Evolutionary conservation across 202 grass and related monocot species (phyloP).

Genomic region (Miscanthus sacchariflorus): DNA sequence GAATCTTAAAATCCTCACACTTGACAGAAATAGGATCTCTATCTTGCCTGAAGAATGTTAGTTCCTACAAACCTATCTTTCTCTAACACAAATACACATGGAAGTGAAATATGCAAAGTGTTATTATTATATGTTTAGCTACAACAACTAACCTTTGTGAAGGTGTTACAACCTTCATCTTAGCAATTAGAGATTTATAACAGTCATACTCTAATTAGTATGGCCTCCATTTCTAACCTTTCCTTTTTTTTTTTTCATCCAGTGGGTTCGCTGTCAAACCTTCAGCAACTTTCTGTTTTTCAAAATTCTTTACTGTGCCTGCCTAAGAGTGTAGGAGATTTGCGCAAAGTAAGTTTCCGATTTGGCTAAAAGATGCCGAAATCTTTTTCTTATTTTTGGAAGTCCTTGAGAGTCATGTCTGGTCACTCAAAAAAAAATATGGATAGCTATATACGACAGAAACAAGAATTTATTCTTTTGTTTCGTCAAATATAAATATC

Average conservation of each 20-base stretch:
- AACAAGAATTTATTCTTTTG: not conserved
- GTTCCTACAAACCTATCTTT: conserved; percentile 49
- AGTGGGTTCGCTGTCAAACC: conserved; percentile 91
- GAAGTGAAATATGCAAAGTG: conserved; percentile 3
- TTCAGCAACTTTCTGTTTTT: conserved; percentile 80
- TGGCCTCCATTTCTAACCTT: conserved; percentile 41
- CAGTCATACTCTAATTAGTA: conserved; percentile 15
- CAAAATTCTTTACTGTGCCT: conserved; percentile 77
- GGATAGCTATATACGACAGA: not conserved
- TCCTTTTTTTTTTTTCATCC: conserved; percentile 47
- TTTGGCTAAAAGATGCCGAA: conserved; percentile 30
- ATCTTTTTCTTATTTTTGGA: conserved; percentile 11
- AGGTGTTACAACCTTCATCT: conserved; percentile 29
- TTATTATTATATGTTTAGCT: conserved; percentile 35
- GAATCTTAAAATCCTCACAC: conserved; percentile 82
- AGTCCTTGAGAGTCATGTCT: not conserved
- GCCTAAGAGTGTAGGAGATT: conserved; percentile 78
- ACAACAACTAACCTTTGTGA: not conserved
- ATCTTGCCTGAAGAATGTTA: conserved; percentile 92
- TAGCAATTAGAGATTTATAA: conserved; percentile 22
- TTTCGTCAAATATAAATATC: conserved; percentile 14
- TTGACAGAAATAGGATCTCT: conserved; percentile 88
- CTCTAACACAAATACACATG: conserved; percentile 12
- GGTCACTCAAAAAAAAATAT: conserved; percentile 2
- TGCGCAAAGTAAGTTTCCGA: conserved; percentile 73